Evolutionary conservation across 2,329 filamentous ascomycete genomes (phyloP), one percentile per base, ranked within the genome.

Genomic region (Curvularia eragrostidis): DNA sequence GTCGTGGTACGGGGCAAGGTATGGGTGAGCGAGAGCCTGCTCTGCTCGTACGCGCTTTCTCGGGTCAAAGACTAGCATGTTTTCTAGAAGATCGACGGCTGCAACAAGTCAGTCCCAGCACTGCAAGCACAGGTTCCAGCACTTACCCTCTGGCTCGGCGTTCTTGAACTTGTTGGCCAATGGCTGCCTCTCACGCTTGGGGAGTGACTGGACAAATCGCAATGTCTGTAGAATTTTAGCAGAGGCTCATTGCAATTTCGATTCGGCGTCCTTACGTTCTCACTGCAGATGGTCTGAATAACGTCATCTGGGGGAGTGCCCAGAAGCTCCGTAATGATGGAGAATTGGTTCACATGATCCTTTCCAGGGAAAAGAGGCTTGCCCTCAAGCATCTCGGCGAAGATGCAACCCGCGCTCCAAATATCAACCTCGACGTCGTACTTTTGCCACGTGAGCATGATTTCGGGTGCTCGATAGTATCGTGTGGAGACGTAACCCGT

Each of bases 381-480:
- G 75, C 95, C 95, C 81, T 97, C 94, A 58, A 99, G 85, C 95
- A 99, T 99, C 81, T 99, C 95, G 41, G 95, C 95, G 71, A 99
- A 98, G 76, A 99, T 99, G 80, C 95, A 99, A 60, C 95, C 95
- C 18, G 94, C 94, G 77, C 95, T 98, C 95, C 95, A 99, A 76
- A 99, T 97, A 77, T 99, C 95, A 57, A 99, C 95, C 81, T 98
- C 95, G 47, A 98, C 89, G 70, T 99, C 95, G 80, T 99, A 99
- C 82, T 99, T 99, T 83, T 99, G 95, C 95, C 95, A 99, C 65
- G 95, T 98, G 76, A 99, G 92, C 95, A 99, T 99, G 76, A 99
- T 99, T 80, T 99, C 95, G 18, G 95, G 95, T 8, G 95, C 95
- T 73, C 95, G 89, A 85, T 99, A 99, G 84, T 99, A 99, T 84